Evolutionary conservation across 768 basidiomycete species (phyloP), one percentile per base, ranked within the genome.

Genomic region (Hemileccinum impolitum): DNA sequence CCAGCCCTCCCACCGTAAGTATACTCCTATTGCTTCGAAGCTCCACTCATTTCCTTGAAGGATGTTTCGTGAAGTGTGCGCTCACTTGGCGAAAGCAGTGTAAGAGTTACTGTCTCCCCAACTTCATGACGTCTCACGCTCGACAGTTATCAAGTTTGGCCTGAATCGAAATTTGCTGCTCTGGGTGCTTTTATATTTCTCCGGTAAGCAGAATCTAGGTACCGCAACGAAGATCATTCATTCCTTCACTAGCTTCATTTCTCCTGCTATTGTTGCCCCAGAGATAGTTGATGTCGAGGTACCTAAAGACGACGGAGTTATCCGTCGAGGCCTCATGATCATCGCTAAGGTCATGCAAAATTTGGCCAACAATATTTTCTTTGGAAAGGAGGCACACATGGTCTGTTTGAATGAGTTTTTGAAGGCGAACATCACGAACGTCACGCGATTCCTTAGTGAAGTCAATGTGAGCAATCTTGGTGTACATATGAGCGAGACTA

Each of bases 321-420:
- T 89, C 45, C 84, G 89, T 15, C 82, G 87, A 36, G 92, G 90
- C 15, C 72, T 95, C 13, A 85, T 90, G 76, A 72, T 89, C 40
- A 86, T 96, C 54, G 89, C 91, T 38, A 96, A 94, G 70, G 84
- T 94, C 48, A 84, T 96, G 39, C 93, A 95, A 67, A 94, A 91
- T 60, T 70, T 96, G 26, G 93, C 93, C 17, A 97, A 96, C 70
- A 95, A 96, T 57, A 86, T 94, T 42, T 83, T 90, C 60, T 95
- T 95, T 57, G 90, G 88, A 11, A 94, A 94, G 65, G 93, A 95
- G 59, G 79, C 82, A 4, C 84, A 91, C 59, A 92, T 94, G 89
- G 81, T 81, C 25, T 74, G 79, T 30, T 65, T 94, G 49, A 94
- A 94, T 63, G 73, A 77, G 12, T 93, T 93, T 69, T 68, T 91